Evolutionary conservation across 768 basidiomycete species (phyloP).

Genomic region (Rhodocollybia butyracea): DNA sequence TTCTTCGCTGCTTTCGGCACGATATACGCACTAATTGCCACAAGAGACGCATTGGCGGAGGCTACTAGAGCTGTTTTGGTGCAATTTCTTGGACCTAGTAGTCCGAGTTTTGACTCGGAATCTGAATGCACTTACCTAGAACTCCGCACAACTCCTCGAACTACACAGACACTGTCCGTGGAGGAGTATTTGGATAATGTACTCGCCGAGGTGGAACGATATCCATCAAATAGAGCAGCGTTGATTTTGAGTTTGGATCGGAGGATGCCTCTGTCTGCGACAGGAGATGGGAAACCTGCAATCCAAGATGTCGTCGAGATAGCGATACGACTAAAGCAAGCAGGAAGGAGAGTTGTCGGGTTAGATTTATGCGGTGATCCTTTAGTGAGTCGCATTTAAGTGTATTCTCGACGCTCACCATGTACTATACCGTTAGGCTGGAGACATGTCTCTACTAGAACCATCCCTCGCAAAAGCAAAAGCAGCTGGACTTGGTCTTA

Average conservation of each 20-base stretch:
- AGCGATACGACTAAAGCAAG: slow-evolving; percentile 49
- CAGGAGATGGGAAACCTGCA: slow-evolving; percentile 20
- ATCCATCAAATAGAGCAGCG: slow-evolving; percentile 44
- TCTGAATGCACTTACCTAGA: slow-evolving; percentile 74
- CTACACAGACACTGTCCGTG: slow-evolving; percentile 54
- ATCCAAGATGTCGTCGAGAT: slow-evolving; percentile 55
- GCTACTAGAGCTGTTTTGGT: slow-evolving; percentile 66
- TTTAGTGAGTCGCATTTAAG: slow-evolving; percentile 21
- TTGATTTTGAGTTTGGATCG: slow-evolving; percentile 79
- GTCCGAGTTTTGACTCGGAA: slow-evolving; percentile 8
- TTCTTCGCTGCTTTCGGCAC: slow-evolving; percentile 76
- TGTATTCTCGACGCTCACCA: too few species aligned
- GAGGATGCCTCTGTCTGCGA: slow-evolving; percentile 42
- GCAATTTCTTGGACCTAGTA: slow-evolving; percentile 63
- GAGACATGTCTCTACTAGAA: slow-evolving; percentile 51
- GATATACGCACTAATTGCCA: slow-evolving; percentile 75
- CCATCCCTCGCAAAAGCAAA: slow-evolving; percentile 52
- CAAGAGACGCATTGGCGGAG: slow-evolving; percentile 45
- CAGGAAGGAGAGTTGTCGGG: slow-evolving; percentile 67
- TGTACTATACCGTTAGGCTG: slow-evolving; percentile 30
- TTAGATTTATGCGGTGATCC: slow-evolving; percentile 84
- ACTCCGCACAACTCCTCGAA: slow-evolving; percentile 76
- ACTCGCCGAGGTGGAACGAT: slow-evolving; percentile 61
- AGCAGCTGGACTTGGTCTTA: slow-evolving; percentile 63
- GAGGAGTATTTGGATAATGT: slow-evolving; percentile 63